Percentiles rank a stretch among this genome's conserved stretches.
Conservation (phyloP, 2,329 filamentous ascomycete genomes). For the Trichoderma semiorbis region DNA sequence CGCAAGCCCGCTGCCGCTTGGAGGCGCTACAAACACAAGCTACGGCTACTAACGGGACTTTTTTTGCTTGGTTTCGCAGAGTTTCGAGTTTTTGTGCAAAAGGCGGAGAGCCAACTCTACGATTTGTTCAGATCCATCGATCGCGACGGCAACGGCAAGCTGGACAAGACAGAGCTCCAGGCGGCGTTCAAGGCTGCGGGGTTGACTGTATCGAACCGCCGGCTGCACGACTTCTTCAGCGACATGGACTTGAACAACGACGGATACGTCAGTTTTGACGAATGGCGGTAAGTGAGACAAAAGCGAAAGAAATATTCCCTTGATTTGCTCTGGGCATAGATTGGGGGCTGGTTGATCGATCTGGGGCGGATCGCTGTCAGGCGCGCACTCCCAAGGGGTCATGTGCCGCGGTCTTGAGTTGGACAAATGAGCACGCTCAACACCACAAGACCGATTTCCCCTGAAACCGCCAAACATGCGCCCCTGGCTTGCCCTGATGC, state of each 20-base stretch:
- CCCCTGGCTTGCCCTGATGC: not conserved
- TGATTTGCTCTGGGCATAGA: conserved; percentile 5
- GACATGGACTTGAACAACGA: conserved; percentile 89
- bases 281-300: conserved; percentile 80
- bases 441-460: conserved; percentile 12
- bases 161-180: conserved; percentile 82
- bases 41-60: conserved; percentile 9
- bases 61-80: conserved; percentile 50
- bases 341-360: not conserved
- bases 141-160: conserved; percentile 74
- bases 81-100: conserved; percentile 82
- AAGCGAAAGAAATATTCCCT: not conserved
- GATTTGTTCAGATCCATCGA: conserved; percentile 84
- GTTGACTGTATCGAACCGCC: conserved; percentile 70
- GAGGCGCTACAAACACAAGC: not conserved
- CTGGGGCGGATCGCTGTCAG: conserved; percentile 16
- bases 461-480: not conserved
- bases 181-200: conserved; percentile 75
- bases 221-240: conserved; percentile 80
- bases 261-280: conserved; percentile 82
- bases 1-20: not conserved
- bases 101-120: conserved; percentile 80
- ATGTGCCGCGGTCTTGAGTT: conserved; percentile 23
- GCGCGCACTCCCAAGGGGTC: conserved; percentile 19
- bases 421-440: not conserved